These are phyloP conservation scores for Candolleomyces aberdarensis DNA, from an alignment of 768 basidiomycete species.

Conservation along the genomic window DNA sequence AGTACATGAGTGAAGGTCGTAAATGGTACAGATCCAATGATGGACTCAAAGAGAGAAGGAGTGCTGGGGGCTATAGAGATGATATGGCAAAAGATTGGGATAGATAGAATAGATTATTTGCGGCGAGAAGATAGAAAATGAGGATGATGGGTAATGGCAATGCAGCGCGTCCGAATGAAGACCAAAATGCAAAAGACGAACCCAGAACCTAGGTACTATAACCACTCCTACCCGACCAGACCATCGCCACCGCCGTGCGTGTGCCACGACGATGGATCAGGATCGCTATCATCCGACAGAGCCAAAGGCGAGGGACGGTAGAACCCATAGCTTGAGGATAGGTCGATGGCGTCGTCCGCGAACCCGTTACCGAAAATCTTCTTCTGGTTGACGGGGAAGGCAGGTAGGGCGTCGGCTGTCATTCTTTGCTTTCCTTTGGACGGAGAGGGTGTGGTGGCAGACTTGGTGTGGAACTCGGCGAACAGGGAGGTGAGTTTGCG, in stretches of 20 bases:
- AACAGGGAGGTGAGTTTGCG: background rate
- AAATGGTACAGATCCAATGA: slow-evolving; percentile 5
- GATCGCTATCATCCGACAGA: background rate
- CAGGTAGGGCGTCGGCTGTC: background rate
- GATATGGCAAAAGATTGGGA: background rate
- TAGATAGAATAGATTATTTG: slow-evolving; percentile 2
- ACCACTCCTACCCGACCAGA: background rate
- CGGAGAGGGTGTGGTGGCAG: background rate
- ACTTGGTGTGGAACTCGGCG: slow-evolving; percentile 1
- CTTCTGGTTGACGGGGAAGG: background rate
- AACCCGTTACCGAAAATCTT: slow-evolving; percentile 1
- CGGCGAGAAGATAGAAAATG: background rate
- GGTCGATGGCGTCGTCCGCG: background rate
- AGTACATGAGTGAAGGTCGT: slow-evolving; percentile 5
- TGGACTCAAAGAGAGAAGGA: background rate
- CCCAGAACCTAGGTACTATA: background rate
- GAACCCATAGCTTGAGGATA: background rate
- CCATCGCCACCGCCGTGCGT: background rate
- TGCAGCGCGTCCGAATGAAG: background rate
- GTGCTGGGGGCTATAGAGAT: background rate
- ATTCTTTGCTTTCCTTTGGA: background rate
- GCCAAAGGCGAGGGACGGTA: background rate
- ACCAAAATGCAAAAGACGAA: background rate
- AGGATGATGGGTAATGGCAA: background rate
- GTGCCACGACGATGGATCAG: background rate